Percentiles rank a stretch among this genome's conserved stretches.
Evolutionary conservation across 192 early-diverging fungal species (phyloP).

Genomic region (Irineochytrium annulatum): DNA sequence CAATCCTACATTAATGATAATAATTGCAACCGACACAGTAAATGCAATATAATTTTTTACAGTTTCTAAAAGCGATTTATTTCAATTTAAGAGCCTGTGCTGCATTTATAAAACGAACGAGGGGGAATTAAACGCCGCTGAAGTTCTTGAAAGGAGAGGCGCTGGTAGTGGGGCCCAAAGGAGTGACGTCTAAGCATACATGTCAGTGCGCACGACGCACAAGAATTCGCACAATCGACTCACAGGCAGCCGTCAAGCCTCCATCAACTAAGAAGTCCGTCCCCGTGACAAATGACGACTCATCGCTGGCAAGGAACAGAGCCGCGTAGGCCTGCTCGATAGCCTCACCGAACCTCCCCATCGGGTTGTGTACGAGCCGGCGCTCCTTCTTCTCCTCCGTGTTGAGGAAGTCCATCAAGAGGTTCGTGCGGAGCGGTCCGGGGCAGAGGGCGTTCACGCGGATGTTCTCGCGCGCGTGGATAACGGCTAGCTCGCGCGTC

Average conservation of each 20-base stretch:
- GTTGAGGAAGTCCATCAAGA: constrained; percentile 80
- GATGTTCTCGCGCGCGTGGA: constrained; percentile 84
- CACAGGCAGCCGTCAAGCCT: constrained; percentile 74
- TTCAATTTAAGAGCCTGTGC: too few relatives aligned
- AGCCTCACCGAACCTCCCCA: constrained; percentile 83
- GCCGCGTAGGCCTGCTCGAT: constrained; percentile 80
- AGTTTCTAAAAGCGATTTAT: too few relatives aligned
- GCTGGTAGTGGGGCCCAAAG: constrained; percentile 24
- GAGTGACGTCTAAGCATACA: constrained; percentile 26
- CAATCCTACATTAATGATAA: too few relatives aligned
- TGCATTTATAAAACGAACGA: too few relatives aligned
- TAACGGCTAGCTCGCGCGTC: constrained; percentile 80
- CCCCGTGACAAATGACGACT: constrained; percentile 72
- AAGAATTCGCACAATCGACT: constrained; percentile 25
- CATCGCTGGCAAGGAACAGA: constrained; percentile 79
- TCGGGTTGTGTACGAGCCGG: constrained; percentile 73
- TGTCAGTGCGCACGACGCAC: background rate
- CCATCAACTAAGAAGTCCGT: constrained; percentile 81
- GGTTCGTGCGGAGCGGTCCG: constrained; percentile 71
- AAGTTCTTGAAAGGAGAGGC: constrained; percentile 24
- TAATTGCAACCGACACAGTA: too few relatives aligned
- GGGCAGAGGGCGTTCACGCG: constrained; percentile 80
- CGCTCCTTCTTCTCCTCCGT: constrained; percentile 80
- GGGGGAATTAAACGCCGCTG: constrained; percentile 30
- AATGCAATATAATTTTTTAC: too few relatives aligned